A percentile compares a stretch with the other conserved stretches of the same genome.
Evolutionary conservation across 2,329 filamentous ascomycete genomes (phyloP).

Genomic region (Myrmaecium sp.): DNA sequence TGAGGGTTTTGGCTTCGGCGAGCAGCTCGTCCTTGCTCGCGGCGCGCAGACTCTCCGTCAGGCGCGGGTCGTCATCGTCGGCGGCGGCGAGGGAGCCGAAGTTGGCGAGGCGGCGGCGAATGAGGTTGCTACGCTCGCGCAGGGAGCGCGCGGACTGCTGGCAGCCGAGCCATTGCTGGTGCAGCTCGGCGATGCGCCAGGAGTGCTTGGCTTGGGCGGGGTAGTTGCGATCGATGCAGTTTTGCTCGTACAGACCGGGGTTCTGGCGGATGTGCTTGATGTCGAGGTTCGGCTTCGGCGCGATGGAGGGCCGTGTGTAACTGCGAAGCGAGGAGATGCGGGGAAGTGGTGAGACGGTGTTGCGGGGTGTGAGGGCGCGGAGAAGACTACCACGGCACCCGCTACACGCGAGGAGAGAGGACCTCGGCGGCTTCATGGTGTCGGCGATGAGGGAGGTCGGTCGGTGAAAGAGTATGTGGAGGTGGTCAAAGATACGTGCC

Average conservation of each 20-base stretch:
- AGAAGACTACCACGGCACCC: constrained; percentile 5
- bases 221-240: constrained; percentile 79
- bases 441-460: constrained; percentile 1
- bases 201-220: constrained; percentile 33
- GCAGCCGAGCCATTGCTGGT: constrained; percentile 28
- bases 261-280: constrained; percentile 83
- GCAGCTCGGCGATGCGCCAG: constrained; percentile 34
- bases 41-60: too few species aligned
- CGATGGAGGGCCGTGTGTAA: constrained; percentile 45
- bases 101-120: constrained; percentile 38
- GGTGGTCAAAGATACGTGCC: neutral
- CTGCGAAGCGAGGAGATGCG: constrained; percentile 22
- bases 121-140: constrained; percentile 48
- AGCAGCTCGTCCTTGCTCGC: constrained; percentile 36
- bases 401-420: constrained; percentile 8
- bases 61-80: constrained; percentile 14
- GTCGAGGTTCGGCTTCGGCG: constrained; percentile 65
- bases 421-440: constrained; percentile 11
- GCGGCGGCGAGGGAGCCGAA: constrained; percentile 13
- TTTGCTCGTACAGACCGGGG: constrained; percentile 61
- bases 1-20: constrained; percentile 46
- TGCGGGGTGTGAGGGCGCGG: constrained; percentile 1
- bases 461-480: constrained; percentile 1
- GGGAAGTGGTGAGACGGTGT: constrained; percentile 1
- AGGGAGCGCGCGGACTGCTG: constrained; percentile 44